Evolutionary conservation across 1,284 basidiomycete genomes (phyloP), one percentile per base, ranked within the genome.

Genomic region (Pterula multifida): DNA sequence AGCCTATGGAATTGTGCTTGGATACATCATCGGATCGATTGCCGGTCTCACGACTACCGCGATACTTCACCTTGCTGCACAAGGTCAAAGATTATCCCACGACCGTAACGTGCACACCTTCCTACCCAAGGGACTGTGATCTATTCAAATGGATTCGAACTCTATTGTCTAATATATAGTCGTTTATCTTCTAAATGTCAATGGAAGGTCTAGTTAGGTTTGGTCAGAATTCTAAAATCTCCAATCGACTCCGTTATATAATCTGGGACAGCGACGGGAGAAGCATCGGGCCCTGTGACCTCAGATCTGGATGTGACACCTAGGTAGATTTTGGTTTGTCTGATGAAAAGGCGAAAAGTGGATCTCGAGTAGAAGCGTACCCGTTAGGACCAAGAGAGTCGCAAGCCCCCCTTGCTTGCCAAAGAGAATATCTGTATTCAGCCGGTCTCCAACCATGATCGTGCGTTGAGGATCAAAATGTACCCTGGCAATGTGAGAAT

Each of bases 401-500:
- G 87, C 68, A 19, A 98, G 73, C 12, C 89, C 89, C 22, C 91
- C 91, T 45, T 78, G 77, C 63, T 90, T 76, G 45, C 91, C 95
- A 59, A 98, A 98, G 46, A 87, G 67, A 58, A 96, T 92, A 66
- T 99, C 96, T 1, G 96, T 98, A 59, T 90, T 85, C 54, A 98
- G 73, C 52, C 96, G 80, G 66, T 98, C 95, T 36, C 95, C 95
- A 39, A 98, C 76, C 88, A 99, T 96, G 60, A 98, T 79, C 1
- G 94, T 93, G 47, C 83, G 73, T 51, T 74, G 68, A 32, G 86
- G 86, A 64, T 98, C 87, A 62, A 90, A 93, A 45, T 87, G 63
- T 58, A 94, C 82, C 65, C 90, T 92, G 58, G 17, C 53, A 42
- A 3, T n/a, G 47, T 28, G 45, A 39, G 46, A 9, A 12, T 36